phyloP scores from a whole-genome alignment of 192 early-diverging fungal species.

The Phlyctochytrium planicorne region DNA sequence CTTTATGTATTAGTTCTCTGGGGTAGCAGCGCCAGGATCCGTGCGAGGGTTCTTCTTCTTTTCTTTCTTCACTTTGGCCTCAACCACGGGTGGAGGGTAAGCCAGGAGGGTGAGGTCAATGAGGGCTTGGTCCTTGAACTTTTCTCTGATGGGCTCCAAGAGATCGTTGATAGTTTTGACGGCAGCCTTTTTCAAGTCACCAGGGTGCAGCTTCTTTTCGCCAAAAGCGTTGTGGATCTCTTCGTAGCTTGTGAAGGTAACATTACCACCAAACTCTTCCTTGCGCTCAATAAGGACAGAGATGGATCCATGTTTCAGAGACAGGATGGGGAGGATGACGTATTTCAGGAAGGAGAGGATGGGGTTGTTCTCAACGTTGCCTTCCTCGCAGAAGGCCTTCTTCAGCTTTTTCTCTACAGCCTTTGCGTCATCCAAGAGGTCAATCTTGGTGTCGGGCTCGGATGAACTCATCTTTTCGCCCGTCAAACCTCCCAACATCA shows the following conservation, averaged over 20 bases:
- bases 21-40: too few relatives aligned
- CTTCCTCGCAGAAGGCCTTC: constrained; percentile 97
- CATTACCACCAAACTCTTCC: constrained; percentile 92
- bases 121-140: constrained; percentile 71
- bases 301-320: constrained; percentile 41
- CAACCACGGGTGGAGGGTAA: constrained; percentile 65
- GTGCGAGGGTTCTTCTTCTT: constrained; percentile 23
- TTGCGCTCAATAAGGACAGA: constrained; percentile 65
- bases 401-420: constrained; percentile 82
- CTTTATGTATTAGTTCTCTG: too few relatives aligned
- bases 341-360: constrained; percentile 84
- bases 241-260: constrained; percentile 68
- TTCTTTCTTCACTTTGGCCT: constrained; percentile 21
- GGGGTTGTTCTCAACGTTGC: constrained; percentile 90
- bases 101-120: constrained; percentile 73
- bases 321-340: constrained; percentile 86
- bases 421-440: constrained; percentile 84
- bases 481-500: constrained; percentile 92
- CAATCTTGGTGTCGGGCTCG: constrained; percentile 96
- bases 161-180: constrained; percentile 80
- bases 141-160: constrained; percentile 83
- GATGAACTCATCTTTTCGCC: constrained; percentile 97
- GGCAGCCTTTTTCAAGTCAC: constrained; percentile 89
- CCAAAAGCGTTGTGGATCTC: constrained; percentile 82
- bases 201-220: constrained; percentile 86